Evolutionary conservation across 164 flowering plant species (phyloP), one percentile per base, ranked within the genome.

Genomic region (Echeveria elegans): DNA sequence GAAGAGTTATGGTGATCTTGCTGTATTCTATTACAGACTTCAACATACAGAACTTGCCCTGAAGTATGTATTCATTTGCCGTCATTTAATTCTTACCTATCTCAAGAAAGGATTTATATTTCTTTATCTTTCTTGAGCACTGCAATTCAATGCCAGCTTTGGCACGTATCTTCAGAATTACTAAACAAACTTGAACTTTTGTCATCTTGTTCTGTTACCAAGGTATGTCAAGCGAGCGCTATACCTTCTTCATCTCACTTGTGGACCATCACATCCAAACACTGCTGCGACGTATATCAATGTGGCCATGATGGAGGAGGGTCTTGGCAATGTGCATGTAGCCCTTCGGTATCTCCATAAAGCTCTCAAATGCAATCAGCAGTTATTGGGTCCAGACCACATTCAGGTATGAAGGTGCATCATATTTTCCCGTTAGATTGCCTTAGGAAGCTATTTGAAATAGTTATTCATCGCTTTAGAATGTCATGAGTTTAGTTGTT

Each of bases 221-320:
- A 94, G 99, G 80, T 94, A 94, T 78, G 99, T 94, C 28, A 94
- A 91, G 76, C 92, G 99, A 69, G 97, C 99, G 14, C 69, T 94
- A 48, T 94, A 94, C 79, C 90, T 91, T 47, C 65, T 94, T 67
- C 99, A 91, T 75, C 96, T 94, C 59, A 94, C 99, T 1, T 94
- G 99, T 75, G 99, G 99, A 12, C 88, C 99, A 66, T 94, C 99
- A 76, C 99, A 94, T 82, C 99, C 99, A 68, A 94, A 94, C 73
- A 94, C 99, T 73, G 99, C 99, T 74, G 99, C 99, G 60, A 94
- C 99, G 68, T 94, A 94, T 75, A 94, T 94, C 69, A 94, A 94
- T 81, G 99, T 94, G 58, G 97, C 99, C 40, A 94, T 94, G 99
- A 91, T 94, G 99, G 99, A 94, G 80, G 99, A 94, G 85, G 99